phyloP scores from a whole-genome alignment of 352 stramenopile genomes.

The Albugo laibachii region DNA sequence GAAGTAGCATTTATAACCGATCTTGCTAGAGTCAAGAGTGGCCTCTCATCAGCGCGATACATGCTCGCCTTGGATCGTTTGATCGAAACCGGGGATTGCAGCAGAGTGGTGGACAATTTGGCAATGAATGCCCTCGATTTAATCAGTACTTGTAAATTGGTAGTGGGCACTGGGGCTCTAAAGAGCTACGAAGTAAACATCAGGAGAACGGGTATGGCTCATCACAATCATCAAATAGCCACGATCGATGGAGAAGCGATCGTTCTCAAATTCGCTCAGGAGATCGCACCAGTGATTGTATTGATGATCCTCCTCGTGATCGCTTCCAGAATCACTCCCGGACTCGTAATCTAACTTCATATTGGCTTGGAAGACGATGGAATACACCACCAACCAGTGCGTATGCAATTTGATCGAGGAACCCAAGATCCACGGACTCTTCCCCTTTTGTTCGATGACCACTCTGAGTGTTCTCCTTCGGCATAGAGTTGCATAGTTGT shows the following conservation, averaged over 20 bases:
- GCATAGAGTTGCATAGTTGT: no score
- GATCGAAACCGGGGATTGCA: constrained; percentile 9
- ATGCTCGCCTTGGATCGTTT: constrained; percentile 33
- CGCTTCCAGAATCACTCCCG: not conserved
- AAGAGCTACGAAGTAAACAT: constrained; percentile 50
- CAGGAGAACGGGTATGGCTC: constrained; percentile 6
- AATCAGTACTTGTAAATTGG: constrained; percentile 62
- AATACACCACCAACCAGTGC: no score
- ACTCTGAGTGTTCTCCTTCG: no score
- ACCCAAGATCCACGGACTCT: no score
- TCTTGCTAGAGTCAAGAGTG: constrained; percentile 19
- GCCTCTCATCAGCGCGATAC: constrained; percentile 22
- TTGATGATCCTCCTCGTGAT: not conserved
- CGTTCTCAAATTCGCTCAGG: not conserved
- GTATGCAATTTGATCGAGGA: no score
- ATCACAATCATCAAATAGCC: constrained; percentile 6
- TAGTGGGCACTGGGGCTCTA: constrained; percentile 55
- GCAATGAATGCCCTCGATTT: constrained; percentile 16
- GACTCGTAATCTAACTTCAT: no score
- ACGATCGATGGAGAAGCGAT: constrained; percentile 11
- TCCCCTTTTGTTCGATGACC: no score
- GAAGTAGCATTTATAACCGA: constrained; percentile 72
- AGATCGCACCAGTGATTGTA: not conserved
- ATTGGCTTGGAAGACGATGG: no score
- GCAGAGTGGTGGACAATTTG: constrained; percentile 10